Evolutionary conservation across 306 rosid species (phyloP), one percentile per base, ranked within the genome.

Genomic region (Hippophae tibetana): DNA sequence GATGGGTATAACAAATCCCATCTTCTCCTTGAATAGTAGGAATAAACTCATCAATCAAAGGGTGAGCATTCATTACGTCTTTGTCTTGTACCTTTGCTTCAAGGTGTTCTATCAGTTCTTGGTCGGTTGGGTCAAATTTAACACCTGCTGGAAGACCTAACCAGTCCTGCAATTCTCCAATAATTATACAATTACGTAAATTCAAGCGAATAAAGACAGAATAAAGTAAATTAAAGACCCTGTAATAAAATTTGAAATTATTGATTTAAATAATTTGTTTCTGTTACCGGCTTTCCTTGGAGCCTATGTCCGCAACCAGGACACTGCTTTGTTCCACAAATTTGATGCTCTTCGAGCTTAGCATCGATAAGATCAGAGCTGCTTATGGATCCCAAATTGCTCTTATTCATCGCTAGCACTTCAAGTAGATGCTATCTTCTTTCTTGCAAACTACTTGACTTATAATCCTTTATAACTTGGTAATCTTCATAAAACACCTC

Each of bases 1-100:
- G 99, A 82, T 93, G 99, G 67, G 99, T 93, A 64, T 93, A 93
- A 73, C 99, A 93, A 78, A 93, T 93, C 25, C 99, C 99, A 73
- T 93, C 99, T 66, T 93, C 99, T 61, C 97, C 97, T 82, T 93
- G 94, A 62, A 93, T 93, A 5, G 99, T 93, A 25, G 92, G 97
- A 43, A 93, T 93, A 78, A 93, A 93, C 69, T 86, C 99, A 75
- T 93, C 99, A 7, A 93, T 93, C 84, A 93, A 69, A 70, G 99
- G 99, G 73, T 93, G 99, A 70, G 99, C 86, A 70, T 78, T 92
- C 75, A 72, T 78, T 31, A 31, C 38, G 66, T 83, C 81, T 76
- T 79, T 88, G 44, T 84, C 72, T 65, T 88, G 92, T 1, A 88
- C 99, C 68, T 93, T 93, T 47, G 99, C 99, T 80, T 93, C 99